Conservation (phyloP, 805 yeast species). For the Zygotorulaspora danielsina region DNA sequence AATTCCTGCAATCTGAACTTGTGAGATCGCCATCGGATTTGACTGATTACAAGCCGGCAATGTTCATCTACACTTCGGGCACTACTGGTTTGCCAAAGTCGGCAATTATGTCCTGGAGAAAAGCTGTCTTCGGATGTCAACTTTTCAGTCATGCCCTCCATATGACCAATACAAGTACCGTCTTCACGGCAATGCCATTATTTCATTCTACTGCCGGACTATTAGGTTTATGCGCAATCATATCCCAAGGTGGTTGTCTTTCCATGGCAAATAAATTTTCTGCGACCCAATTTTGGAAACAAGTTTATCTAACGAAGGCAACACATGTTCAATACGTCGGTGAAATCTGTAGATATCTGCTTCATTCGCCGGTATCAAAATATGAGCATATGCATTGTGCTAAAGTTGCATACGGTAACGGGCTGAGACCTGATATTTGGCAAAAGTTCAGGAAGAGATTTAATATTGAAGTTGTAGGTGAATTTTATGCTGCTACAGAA, state of each 20-base stretch:
- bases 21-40: constrained; percentile 53
- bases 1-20: constrained; percentile 51
- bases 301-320: constrained; percentile 63
- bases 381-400: constrained; percentile 61
- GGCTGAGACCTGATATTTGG: constrained; percentile 89
- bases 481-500: constrained; percentile 91
- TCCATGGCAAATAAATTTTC: constrained; percentile 80
- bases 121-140: constrained; percentile 64
- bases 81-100: constrained; percentile 94
- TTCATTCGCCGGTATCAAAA: constrained; percentile 61
- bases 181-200: constrained; percentile 91
- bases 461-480: constrained; percentile 72
- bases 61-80: constrained; percentile 85
- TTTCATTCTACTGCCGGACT: constrained; percentile 93
- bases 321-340: constrained; percentile 92
- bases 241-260: constrained; percentile 65
- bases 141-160: constrained; percentile 68
- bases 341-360: constrained; percentile 83
- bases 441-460: constrained; percentile 69
- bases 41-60: constrained; percentile 57
- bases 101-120: constrained; percentile 89
- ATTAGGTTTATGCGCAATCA: constrained; percentile 71
- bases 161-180: constrained; percentile 49
- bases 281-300: constrained; percentile 84
- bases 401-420: constrained; percentile 81